A percentile compares a stretch with the other conserved stretches of the same genome.
Conservation (phyloP, 2,329 filamentous ascomycete genomes). For the Passalora sequoiae region DNA sequence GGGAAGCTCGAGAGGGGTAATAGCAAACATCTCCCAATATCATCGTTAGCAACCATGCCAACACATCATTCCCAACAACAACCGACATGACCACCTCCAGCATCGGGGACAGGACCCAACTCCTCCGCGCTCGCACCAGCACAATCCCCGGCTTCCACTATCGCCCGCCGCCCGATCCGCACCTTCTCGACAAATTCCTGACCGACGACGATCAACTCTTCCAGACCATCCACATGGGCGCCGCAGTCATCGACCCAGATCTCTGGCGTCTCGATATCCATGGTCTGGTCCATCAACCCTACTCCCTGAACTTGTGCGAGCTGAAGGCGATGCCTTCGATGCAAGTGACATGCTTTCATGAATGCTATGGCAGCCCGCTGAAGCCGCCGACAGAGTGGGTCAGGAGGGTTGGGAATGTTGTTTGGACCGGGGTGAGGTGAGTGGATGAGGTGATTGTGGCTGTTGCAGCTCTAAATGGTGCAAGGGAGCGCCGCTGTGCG, state of each 20-base stretch:
- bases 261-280: slow-evolving; percentile 32
- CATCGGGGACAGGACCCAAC: too few species aligned
- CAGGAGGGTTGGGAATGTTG: slow-evolving; percentile 34
- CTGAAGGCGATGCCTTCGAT: slow-evolving; percentile 26
- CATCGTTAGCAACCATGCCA: too few species aligned
- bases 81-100: too few species aligned
- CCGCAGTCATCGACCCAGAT: slow-evolving; percentile 27
- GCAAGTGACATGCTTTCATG: slow-evolving; percentile 32
- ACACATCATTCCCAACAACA: too few species aligned
- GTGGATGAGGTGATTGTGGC: too few species aligned
- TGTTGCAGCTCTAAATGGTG: too few species aligned
- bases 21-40: too few species aligned
- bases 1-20: too few species aligned
- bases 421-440: slow-evolving; percentile 36
- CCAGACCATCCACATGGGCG: slow-evolving; percentile 37
- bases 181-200: slow-evolving; percentile 93
- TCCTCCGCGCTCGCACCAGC: too few species aligned
- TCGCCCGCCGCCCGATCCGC: slow-evolving; percentile 34
- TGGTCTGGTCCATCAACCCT: slow-evolving; percentile 31
- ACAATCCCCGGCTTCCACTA: background rate
- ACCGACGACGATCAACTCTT: slow-evolving; percentile 58
- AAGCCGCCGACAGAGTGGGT: slow-evolving; percentile 28
- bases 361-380: slow-evolving; percentile 36
- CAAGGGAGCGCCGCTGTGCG: too few species aligned
- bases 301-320: slow-evolving; percentile 26